A percentile compares a stretch with the other conserved stretches of the same genome.
Conservation (phyloP, 1,139 yeast species). For the Casaregolazyma suthepensis region DNA sequence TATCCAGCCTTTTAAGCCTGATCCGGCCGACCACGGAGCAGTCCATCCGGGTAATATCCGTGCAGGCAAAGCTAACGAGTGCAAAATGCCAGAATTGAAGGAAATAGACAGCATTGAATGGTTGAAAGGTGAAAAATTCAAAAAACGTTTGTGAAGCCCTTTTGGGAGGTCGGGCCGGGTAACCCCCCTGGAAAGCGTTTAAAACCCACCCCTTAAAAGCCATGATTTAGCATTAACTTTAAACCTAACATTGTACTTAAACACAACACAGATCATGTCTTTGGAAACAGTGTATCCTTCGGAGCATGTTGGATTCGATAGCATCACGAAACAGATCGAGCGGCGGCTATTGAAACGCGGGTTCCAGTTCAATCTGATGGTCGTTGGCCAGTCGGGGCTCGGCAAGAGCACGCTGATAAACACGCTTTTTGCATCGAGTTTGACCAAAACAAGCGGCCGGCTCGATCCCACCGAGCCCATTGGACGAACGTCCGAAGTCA, state of each 20-base stretch:
- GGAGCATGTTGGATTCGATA: conserved; percentile 87
- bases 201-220: background rate
- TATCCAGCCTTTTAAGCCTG: background rate
- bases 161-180: background rate
- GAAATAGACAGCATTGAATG: background rate
- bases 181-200: background rate
- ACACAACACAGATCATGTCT: background rate
- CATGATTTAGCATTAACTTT: background rate
- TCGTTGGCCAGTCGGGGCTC: conserved; percentile 87
- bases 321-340: conserved; percentile 93
- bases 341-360: conserved; percentile 88
- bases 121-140: background rate
- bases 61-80: background rate
- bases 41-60: background rate
- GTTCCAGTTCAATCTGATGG: conserved; percentile 89
- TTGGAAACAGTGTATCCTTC: conserved; percentile 34
- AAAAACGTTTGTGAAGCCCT: too few species aligned
- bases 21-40: background rate
- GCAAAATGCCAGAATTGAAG: background rate
- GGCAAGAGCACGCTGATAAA: conserved; percentile 91
- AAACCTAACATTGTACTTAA: background rate
- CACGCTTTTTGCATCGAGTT: conserved; percentile 79
- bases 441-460: conserved; percentile 71
- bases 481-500: conserved; percentile 83
- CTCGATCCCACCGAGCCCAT: conserved; percentile 60